phyloP scores from a whole-genome alignment of 371 early-diverging fungal genomes.

The Coemansia sp. region DNA sequence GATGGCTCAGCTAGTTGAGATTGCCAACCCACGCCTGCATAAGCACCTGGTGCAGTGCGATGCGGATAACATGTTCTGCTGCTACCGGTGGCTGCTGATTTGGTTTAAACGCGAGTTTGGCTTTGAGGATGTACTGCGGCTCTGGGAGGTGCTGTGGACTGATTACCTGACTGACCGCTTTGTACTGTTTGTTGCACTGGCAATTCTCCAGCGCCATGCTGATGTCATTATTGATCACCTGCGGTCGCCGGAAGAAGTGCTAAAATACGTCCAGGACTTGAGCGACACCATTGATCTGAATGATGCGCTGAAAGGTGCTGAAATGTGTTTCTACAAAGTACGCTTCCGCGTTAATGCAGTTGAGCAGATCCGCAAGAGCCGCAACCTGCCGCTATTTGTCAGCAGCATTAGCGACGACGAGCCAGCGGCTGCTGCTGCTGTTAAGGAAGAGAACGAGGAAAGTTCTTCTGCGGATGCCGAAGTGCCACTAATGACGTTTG shows the following conservation, averaged over 20 bases:
- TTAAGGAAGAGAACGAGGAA: not conserved
- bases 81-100: constrained; percentile 94
- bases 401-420: not conserved
- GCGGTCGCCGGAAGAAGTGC: constrained; percentile 81
- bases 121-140: constrained; percentile 73
- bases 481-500: constrained; percentile 1
- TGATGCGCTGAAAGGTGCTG: constrained; percentile 74
- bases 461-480: not conserved
- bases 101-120: constrained; percentile 94
- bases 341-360: constrained; percentile 59
- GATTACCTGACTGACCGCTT: constrained; percentile 76
- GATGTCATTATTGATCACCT: constrained; percentile 71
- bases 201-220: constrained; percentile 81
- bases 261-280: constrained; percentile 90
- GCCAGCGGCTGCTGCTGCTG: not conserved
- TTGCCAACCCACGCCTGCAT: constrained; percentile 78
- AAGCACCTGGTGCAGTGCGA: constrained; percentile 74
- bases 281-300: constrained; percentile 73
- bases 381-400: constrained; percentile 15
- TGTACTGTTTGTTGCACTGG: constrained; percentile 85
- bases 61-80: constrained; percentile 82
- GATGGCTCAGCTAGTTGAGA: constrained; percentile 70
- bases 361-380: constrained; percentile 44
- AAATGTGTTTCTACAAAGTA: constrained; percentile 74
- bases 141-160: constrained; percentile 93